Evolutionary conservation across 2,329 filamentous ascomycete species (phyloP), one percentile per base, ranked within the genome.

Genomic region (Dryadomyces quercivorus): DNA sequence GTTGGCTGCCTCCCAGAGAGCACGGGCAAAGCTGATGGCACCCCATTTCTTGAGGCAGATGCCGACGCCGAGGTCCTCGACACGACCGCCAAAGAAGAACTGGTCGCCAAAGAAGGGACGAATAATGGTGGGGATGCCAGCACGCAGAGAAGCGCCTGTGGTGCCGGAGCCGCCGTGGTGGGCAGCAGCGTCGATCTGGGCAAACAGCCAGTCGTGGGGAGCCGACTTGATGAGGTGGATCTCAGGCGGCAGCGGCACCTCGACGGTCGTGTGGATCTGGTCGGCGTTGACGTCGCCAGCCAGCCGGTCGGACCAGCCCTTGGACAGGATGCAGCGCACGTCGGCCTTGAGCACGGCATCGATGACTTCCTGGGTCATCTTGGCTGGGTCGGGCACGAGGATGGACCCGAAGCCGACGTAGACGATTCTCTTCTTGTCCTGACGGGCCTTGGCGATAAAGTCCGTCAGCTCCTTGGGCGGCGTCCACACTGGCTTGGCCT

Each of bases 401-500:
- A 98, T 95, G 5, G 90, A 95, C 2, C 93, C 93, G 64, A 98
- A 98, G 0, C 93, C 93, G 50, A 98, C 90, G 60, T 98, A 98
- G 0, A 97, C 92, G 13, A 98, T 72, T 73, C 93, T 95, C 73
- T 95, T 95, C 16, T 77, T 76, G 63, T 98, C 92, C 5, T 72
- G 73, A 3, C 88, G 80, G 3, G 93, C 92, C 62, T 85, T 82
- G n/a, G 78, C 70, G 64, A 98, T 97, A 63, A 98, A 98, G 3
- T 80, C 79, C 3, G 75, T 72, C 6, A 98, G 77, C 50, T 92
- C 89, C 31, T 76, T 67, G 0, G 91, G 86, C 1, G 93, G 90
- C 48, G 77, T 75, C 76, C 84, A 97, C n/a, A 10, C 42, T 5
- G 42, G 7, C 42, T 44, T n/a, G 8, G 15, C 22, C 16, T 45